Conservation (phyloP, 257 asterid species). For the Nicotiana benthamiana region DNA sequence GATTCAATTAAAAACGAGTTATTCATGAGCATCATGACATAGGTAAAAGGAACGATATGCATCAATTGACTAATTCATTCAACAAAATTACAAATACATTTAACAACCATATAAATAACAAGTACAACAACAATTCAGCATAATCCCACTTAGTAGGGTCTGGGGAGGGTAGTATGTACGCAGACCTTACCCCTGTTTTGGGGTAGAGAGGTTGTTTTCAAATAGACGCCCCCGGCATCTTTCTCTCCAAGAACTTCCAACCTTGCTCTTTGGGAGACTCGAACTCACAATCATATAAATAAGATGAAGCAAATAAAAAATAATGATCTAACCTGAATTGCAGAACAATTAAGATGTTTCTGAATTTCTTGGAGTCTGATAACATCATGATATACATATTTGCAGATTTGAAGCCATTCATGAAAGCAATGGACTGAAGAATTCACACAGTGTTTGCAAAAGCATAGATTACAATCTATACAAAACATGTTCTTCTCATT, state of each 20-base stretch:
- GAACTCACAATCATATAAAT: background rate
- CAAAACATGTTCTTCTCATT: constrained; percentile 66
- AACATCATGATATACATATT: constrained; percentile 67
- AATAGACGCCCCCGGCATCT: no score
- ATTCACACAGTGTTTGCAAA: constrained; percentile 51
- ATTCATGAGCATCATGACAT: background rate
- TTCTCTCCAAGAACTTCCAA: no score
- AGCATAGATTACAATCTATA: constrained; percentile 49
- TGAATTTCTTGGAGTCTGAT: constrained; percentile 64
- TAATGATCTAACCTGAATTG: constrained; percentile 44
- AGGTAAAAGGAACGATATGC: background rate
- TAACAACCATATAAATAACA: background rate
- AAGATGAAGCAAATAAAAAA: background rate
- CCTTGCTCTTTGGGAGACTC: no score
- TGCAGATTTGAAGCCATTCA: constrained; percentile 64
- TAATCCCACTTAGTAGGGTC: no score
- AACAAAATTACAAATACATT: background rate
- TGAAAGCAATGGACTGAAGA: constrained; percentile 33
- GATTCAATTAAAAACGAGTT: background rate
- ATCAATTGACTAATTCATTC: background rate
- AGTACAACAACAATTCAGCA: no score
- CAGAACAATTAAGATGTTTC: constrained; percentile 53
- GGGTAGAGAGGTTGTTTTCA: no score
- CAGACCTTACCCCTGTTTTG: no score
- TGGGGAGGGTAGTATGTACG: no score